Conservation (phyloP, 1,284 basidiomycete genomes). For the Ceratobasidium theobromae region DNA sequence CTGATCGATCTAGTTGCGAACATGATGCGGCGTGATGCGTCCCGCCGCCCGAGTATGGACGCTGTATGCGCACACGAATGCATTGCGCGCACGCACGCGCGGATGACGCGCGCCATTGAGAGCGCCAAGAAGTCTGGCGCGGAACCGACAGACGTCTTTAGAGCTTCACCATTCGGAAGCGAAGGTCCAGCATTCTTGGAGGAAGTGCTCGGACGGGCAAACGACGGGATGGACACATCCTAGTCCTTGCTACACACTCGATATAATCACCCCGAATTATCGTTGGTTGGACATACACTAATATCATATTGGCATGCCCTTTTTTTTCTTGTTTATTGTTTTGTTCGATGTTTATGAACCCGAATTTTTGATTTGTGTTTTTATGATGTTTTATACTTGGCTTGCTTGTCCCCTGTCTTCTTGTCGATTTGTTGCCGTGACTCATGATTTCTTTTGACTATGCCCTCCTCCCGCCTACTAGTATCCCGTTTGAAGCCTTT, state of each 20-base stretch:
- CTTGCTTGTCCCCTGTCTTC: neutral
- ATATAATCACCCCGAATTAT: neutral
- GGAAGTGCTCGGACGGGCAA: conserved; percentile 52
- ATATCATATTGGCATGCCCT: neutral
- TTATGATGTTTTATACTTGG: neutral
- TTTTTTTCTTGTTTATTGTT: neutral
- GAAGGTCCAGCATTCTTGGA: conserved; percentile 61
- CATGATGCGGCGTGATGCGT: conserved; percentile 79
- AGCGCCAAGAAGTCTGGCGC: conserved; percentile 41
- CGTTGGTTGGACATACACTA: neutral
- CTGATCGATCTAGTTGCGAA: conserved; percentile 69
- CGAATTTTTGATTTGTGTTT: neutral
- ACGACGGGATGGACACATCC: conserved; percentile 18
- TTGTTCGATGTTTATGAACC: neutral
- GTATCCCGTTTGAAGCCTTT: neutral
- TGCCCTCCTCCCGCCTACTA: neutral
- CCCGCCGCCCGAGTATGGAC: conserved; percentile 58
- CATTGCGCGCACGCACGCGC: conserved; percentile 63
- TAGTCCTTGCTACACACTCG: neutral
- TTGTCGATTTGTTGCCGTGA: neutral
- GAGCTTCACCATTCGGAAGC: conserved; percentile 64
- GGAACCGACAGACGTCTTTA: conserved; percentile 54
- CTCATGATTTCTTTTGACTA: neutral
- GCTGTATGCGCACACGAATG: conserved; percentile 66
- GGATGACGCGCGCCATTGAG: conserved; percentile 59